Percentiles rank a stretch among this genome's conserved stretches.
phyloP scores from a whole-genome alignment of 139 green algal species.

The Mychonastes homosphaera region DNA sequence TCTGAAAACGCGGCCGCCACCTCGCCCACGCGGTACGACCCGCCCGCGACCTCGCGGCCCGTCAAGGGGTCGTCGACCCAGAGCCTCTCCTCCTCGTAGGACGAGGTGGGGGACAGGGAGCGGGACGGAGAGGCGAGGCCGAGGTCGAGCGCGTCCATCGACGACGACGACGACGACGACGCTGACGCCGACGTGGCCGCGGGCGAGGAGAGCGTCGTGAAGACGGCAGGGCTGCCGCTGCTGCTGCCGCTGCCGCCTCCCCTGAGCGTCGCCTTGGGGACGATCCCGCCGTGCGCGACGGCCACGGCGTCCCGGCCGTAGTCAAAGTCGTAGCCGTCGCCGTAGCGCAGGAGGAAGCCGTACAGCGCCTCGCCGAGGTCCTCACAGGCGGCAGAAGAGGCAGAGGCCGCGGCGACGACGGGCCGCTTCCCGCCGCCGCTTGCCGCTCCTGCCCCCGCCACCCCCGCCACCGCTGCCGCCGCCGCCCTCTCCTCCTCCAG shows the following conservation, averaged over 20 bases:
- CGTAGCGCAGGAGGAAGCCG: constrained; percentile 46
- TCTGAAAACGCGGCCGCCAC: constrained; percentile 23
- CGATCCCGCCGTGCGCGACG: constrained; percentile 30
- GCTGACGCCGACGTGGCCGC: too few species aligned
- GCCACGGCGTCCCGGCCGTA: constrained; percentile 11
- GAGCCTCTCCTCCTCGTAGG: constrained; percentile 20
- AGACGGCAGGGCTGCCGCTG: too few species aligned
- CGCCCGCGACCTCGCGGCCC: constrained; percentile 29
- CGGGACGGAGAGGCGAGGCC: too few species aligned
- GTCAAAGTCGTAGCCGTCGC: constrained; percentile 39
- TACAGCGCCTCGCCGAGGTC: constrained; percentile 45
- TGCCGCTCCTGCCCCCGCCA: neutral
- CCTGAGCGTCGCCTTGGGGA: constrained; percentile 23
- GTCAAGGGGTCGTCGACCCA: constrained; percentile 39
- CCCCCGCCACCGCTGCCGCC: neutral
- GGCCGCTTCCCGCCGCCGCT: too few species aligned
- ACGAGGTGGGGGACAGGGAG: neutral
- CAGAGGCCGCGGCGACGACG: too few species aligned
- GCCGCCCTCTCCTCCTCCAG: constrained; percentile 38
- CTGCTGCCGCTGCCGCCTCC: neutral
- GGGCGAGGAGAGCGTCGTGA: too few species aligned
- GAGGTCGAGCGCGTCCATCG: too few species aligned
- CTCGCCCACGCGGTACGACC: constrained; percentile 36
- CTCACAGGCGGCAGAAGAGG: too few species aligned
- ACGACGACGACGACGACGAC: neutral